phyloP scores from a whole-genome alignment of 306 rosid species.

The Crotalaria pallida region DNA sequence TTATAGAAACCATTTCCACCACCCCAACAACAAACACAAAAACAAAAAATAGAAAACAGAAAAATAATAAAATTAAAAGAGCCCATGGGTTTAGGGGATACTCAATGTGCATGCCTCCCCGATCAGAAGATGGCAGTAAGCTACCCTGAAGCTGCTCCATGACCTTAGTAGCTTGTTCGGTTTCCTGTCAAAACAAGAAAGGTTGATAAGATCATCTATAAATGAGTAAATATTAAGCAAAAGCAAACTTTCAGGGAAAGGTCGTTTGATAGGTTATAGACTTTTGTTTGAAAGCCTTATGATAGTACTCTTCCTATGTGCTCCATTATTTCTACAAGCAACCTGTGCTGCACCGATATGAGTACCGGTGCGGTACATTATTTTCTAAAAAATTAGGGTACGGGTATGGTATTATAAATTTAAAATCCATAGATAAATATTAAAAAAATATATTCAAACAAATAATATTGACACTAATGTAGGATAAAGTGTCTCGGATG shows the following conservation, averaged over 20 bases:
- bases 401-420: too few species aligned
- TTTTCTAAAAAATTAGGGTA: too few species aligned
- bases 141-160: constrained; percentile 69
- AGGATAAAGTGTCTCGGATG: too few species aligned
- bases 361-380: too few species aligned
- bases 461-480: too few species aligned
- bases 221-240: background rate
- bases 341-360: too few species aligned
- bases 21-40: too few species aligned
- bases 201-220: constrained; percentile 1
- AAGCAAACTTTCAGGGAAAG: background rate
- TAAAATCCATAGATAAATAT: too few species aligned
- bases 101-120: constrained; percentile 98
- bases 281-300: background rate
- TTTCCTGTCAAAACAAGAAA: constrained; percentile 45
- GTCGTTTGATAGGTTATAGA: background rate
- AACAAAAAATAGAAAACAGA: too few species aligned
- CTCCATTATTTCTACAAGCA: background rate
- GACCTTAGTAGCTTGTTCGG: constrained; percentile 71
- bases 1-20: too few species aligned
- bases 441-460: too few species aligned
- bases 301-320: background rate
- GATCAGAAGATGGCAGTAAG: constrained; percentile 73
- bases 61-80: background rate
- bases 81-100: constrained; percentile 23